Base-by-base conservation (phyloP, 495 filamentous ascomycete species). In the Hapsidospora chrysogenum region DNA sequence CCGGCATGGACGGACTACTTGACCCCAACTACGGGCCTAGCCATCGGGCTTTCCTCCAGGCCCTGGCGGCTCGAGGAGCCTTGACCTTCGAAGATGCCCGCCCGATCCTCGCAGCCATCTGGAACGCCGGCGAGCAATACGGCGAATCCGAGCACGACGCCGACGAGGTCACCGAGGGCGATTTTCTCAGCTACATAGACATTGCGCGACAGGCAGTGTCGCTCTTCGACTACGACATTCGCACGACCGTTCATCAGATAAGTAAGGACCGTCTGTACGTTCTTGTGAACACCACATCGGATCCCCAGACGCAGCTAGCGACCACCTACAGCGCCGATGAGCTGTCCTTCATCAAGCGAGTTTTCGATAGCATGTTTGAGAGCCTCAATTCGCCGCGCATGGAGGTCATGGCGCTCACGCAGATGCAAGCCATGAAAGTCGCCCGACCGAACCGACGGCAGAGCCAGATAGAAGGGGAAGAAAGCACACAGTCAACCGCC, bases 301-400 rank as follows among this genome's bases (percentile, higher is more conserved):
- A 96, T 52, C 58, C 76, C 1, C 48, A 84, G 9, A 89, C 81
- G 1, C 86, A 94, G 50, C 63, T 94, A 17, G 83, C 84, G n/a
- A 96, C 89, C 1, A 71, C 66, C 0, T 75, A 76, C 50, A 62
- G 72, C 0, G 57, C 81, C 14, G 92, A 96, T 39, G 86, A 96
- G 57, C 84, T 96, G 23, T 70, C 80, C 9, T 97, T 79, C 52
- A 65, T 96, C 37, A 85, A 92, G 57, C 62, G 89, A 1, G 50
- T 96, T 11, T 72, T 97, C 0, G 87, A 96, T 53, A 74, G 69
- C 41, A 94, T 97, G 76, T 96, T 95, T 49, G 80, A 85, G 31
- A 76, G 66, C 3, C 70, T 85, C 50, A 95, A 96, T 45, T 84
- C 76, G 0, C 58, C 55, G 16, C 58, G 72, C 1, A 70, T 70